phyloP scores from a whole-genome alignment of 179 eudicot species.

The Silene vulgaris region DNA sequence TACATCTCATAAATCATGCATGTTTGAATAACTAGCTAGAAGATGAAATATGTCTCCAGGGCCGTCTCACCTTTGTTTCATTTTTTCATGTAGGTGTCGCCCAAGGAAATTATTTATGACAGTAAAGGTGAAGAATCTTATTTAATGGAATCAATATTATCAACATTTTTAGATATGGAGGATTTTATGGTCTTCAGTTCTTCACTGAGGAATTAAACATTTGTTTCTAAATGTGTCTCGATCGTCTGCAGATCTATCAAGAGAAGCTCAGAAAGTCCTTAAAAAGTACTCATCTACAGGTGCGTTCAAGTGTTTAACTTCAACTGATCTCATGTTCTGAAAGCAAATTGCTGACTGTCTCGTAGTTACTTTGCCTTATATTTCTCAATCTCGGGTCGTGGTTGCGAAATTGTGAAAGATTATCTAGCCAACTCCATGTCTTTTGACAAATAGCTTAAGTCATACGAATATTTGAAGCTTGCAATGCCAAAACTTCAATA shows the following conservation, averaged over 20 bases:
- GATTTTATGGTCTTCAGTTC: not conserved
- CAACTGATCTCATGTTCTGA: constrained; percentile 8
- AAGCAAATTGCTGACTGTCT: constrained; percentile 14
- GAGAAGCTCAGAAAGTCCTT: constrained; percentile 79
- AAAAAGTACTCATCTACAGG: constrained; percentile 74
- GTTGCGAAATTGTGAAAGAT: not conserved
- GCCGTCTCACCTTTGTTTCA: not conserved
- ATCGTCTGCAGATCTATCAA: constrained; percentile 59
- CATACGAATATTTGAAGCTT: not conserved
- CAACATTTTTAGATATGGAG: not conserved
- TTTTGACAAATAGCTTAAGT: not conserved
- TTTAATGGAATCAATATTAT: not conserved
- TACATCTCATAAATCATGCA: not conserved
- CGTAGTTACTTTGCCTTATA: not conserved
- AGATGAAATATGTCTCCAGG: not conserved
- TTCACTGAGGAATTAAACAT: not conserved
- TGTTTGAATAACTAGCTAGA: constrained; percentile 6
- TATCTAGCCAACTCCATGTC: not conserved
- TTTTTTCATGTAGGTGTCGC: constrained; percentile 37
- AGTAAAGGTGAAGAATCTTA: constrained; percentile 42
- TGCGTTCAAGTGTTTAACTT: constrained; percentile 17
- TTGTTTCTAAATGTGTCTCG: not conserved
- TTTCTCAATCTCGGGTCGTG: not conserved
- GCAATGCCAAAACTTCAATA: not conserved
- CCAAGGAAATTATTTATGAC: constrained; percentile 88